These are phyloP conservation scores for Gynostemma pentaphyllum DNA, from an alignment of 306 rosid species.

Conservation along the genomic window DNA sequence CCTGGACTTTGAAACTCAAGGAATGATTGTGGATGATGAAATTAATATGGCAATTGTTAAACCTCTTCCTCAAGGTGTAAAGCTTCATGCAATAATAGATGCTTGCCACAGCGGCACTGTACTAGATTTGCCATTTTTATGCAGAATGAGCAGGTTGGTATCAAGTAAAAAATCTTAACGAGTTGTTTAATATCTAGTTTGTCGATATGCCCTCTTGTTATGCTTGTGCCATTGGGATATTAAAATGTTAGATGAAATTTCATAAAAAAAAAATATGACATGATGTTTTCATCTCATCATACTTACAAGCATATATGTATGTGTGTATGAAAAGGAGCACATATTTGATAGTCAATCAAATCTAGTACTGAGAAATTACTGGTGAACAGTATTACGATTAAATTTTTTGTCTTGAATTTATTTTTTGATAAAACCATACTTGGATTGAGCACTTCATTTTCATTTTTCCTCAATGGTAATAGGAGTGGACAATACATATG, in stretches of 20 bases:
- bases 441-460: not conserved
- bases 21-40: slow-evolving; percentile 98
- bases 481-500: slow-evolving; percentile 76
- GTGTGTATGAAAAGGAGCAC: no score
- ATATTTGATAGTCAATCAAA: not conserved
- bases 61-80: slow-evolving; percentile 79
- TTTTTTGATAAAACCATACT: not conserved
- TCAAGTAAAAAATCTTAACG: no score
- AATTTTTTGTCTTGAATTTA: not conserved
- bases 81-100: slow-evolving; percentile 90
- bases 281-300: not conserved
- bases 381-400: not conserved
- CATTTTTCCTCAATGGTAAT: slow-evolving; percentile 5
- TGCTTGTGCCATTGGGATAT: not conserved
- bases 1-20: slow-evolving; percentile 94
- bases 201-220: no score
- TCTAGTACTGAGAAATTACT: not conserved
- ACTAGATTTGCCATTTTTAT: slow-evolving; percentile 88
- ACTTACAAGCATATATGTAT: not conserved
- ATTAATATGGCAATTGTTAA: slow-evolving; percentile 64
- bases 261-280: no score
- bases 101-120: slow-evolving; percentile 97
- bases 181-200: no score
- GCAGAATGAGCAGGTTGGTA: slow-evolving; percentile 88
- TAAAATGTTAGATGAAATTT: not conserved